Evolutionary conservation across 129 eudicot genomes (phyloP).

Genomic region (Calendula officinalis): DNA sequence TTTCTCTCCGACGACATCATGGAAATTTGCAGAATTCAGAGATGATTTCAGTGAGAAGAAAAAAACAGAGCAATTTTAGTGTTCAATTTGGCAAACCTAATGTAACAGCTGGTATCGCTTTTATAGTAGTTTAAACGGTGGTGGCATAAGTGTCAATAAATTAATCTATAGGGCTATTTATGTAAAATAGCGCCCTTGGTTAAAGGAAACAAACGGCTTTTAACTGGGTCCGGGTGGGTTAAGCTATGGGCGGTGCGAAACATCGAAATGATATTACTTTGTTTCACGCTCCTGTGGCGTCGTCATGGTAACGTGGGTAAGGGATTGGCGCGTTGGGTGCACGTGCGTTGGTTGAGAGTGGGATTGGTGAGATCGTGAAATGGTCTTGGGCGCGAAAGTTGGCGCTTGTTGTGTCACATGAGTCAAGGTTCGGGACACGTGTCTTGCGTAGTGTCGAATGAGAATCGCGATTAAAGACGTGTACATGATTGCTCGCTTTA

Average conservation of each 20-base stretch:
- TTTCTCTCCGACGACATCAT: constrained; percentile 43
- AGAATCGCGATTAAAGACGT: too few relatives aligned
- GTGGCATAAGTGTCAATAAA: constrained; percentile 19
- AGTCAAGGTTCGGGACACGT: constrained; percentile 20
- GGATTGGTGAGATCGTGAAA: background rate
- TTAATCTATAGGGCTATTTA: background rate
- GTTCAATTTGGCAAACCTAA: constrained; percentile 44
- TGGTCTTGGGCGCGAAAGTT: constrained; percentile 17
- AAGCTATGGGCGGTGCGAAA: constrained; percentile 31
- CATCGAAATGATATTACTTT: background rate
- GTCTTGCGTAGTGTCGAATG: too few relatives aligned
- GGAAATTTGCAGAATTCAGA: constrained; percentile 1
- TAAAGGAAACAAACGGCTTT: constrained; percentile 22
- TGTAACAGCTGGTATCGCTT: constrained; percentile 21
- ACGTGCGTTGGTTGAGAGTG: background rate
- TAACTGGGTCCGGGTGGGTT: constrained; percentile 15
- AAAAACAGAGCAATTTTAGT: background rate
- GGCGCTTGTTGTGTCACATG: constrained; percentile 28
- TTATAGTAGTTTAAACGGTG: constrained; percentile 21
- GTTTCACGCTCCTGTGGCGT: background rate
- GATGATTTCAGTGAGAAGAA: background rate
- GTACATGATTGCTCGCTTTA: too few relatives aligned
- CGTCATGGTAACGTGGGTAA: background rate
- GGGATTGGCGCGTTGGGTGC: background rate
- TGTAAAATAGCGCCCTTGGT: constrained; percentile 12